Evolutionary conservation across 306 rosid genomes (phyloP), one percentile per base, ranked within the genome.

Genomic region (Gleditsia sinensis): DNA sequence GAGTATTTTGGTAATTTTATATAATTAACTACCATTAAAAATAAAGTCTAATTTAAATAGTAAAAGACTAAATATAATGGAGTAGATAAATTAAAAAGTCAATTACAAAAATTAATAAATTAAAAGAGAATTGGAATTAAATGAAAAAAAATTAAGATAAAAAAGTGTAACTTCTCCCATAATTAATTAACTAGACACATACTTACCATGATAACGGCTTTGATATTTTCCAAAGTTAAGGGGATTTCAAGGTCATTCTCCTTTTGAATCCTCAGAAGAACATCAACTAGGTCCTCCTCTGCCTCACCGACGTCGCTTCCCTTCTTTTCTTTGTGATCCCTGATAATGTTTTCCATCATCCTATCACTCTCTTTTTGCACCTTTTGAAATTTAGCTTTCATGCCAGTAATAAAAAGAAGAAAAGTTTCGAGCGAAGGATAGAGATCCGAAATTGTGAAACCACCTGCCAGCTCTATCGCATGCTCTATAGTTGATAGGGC

Each of bases 181-280:
- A 54, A 3, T 21, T 1, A 12, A 2, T 55, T 19, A n/a, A 19
- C n/a, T 30, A 30, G n/a, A n/a, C 0, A 4, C 20, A 17, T 37
- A 49, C 73, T 53, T 5, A 78, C 82, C 82, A 36, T 9, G 7
- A 64, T 51, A 27, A 71, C 7, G 17, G 59, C 59, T 62, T 78
- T 78, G 48, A 71, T 53, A 21, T 30, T 33, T 36, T 61, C 8
- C 59, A 12, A 24, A 16, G 42, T 13, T 14, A 50, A 0, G 48
- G 3, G 34, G 43, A 17, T 6, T 1, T 69, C 21, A 9, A 64
- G 27, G 32, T 63, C 72, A 19, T 45, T 20, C 0, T 28, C 36
- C 39, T 36, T 25, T 14, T 33, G 72, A 17, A 39, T 1, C 30
- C 28, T n/a, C 6, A 75, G 72, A 63, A 75, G 72, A 21, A 30